These are phyloP conservation scores for Angomonas deanei DNA, from an alignment of 208 protist genomes.

Conservation along the genomic window DNA sequence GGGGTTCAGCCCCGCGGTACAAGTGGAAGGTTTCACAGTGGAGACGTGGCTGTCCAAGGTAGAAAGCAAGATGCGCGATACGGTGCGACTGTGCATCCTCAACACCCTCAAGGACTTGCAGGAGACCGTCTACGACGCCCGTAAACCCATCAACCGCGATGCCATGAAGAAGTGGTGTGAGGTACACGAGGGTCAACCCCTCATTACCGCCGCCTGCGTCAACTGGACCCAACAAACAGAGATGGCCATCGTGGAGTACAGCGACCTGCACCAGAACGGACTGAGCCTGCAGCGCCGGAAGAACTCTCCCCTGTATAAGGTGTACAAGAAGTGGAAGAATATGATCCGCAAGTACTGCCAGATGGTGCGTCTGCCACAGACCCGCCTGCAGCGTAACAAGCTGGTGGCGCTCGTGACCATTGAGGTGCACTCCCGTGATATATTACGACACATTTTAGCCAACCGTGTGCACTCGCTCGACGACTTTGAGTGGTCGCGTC, in stretches of 20 bases:
- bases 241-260: conserved; percentile 86
- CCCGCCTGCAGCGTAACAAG: conserved; percentile 92
- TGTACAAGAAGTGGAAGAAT: conserved; percentile 93
- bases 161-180: conserved; percentile 87
- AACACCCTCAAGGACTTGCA: conserved; percentile 74
- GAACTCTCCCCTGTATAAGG: conserved; percentile 85
- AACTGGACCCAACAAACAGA: conserved; percentile 94
- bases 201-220: conserved; percentile 95
- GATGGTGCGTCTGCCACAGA: conserved; percentile 92
- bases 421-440: conserved; percentile 97
- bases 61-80: conserved; percentile 92
- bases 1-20: conserved; percentile 80
- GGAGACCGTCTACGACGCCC: conserved; percentile 73
- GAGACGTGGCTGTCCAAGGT: conserved; percentile 92
- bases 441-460: conserved; percentile 92
- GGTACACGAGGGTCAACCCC: conserved; percentile 89
- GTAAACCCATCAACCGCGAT: conserved; percentile 66
- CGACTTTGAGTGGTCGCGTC: conserved; percentile 96
- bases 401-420: conserved; percentile 97
- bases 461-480: conserved; percentile 67
- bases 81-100: conserved; percentile 82
- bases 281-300: conserved; percentile 84
- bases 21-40: conserved; percentile 88
- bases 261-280: conserved; percentile 67
- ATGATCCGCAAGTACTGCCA: conserved; percentile 94